Evolutionary conservation across 805 yeast genomes (phyloP), one percentile per base, ranked within the genome.

Genomic region (Teunomyces atbi): DNA sequence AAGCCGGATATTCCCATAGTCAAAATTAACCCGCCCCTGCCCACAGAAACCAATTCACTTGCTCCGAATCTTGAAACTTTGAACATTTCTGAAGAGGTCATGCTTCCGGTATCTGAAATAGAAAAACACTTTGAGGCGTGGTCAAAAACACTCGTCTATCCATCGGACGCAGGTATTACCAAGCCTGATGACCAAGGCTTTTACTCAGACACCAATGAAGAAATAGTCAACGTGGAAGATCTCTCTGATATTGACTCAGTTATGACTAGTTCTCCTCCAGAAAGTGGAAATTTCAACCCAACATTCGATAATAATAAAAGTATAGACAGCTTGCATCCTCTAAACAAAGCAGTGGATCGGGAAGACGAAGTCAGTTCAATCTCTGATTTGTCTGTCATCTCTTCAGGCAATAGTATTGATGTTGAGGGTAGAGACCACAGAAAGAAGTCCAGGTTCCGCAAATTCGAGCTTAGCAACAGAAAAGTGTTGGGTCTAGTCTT

Each of bases 401-500:
- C 54, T 11, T 50, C 53, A 5, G 51, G 45, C 21, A 12, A 36
- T n/a, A 21, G 39, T 8, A 19, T 21, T 4, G 47, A 44, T 4
- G 16, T 32, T 6, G 30, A 29, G 1, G 41, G 15, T 13, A 3
- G 33, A 8, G 27, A 20, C 10, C 38, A 42, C 6, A 26, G 18
- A 27, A 51, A 44, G 26, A 50, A 48, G 36, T 54, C 57, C 5
- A 56, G 52, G 20, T 55, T 54, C 27, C 38, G 45, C 8, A 61
- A 60, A 15, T 78, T 75, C 50, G 68, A 70, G 35, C 57, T 79
- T 4, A 56, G 67, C 26, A 64, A 64, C 41, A 56, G 74, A 32
- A 64, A 68, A 18, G 74, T 78, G 6, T 60, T 67, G 23, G 99
- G 98, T 2, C 86, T 91, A 6, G 64, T 87, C 3, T 88, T 86